These are phyloP conservation scores for Rhodotorula babjevae DNA, from an alignment of 768 basidiomycete genomes.

Conservation along the genomic window DNA sequence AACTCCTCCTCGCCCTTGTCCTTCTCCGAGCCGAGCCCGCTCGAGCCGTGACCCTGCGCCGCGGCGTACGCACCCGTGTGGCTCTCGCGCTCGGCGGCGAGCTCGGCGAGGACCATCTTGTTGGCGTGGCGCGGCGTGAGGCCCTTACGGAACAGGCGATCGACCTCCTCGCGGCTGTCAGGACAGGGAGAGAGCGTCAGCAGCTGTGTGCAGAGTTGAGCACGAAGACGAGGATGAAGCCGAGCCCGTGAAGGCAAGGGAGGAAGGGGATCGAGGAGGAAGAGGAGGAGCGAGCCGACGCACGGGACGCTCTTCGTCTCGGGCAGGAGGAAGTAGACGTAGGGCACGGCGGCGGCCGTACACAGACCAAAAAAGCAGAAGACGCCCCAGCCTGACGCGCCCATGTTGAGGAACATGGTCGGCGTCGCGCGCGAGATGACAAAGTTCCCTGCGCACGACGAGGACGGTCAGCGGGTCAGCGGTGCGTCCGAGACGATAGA, in stretches of 20 bases:
- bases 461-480: no score
- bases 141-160: conserved; percentile 19
- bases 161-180: not conserved
- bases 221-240: no score
- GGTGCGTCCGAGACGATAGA: no score
- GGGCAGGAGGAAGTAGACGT: conserved; percentile 53
- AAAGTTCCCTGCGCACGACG: conserved; percentile 36
- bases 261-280: conserved; percentile 26
- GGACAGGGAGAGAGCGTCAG: no score
- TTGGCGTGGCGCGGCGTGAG: conserved; percentile 22
- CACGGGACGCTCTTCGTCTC: conserved; percentile 50
- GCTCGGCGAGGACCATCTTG: conserved; percentile 22
- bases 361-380: conserved; percentile 45
- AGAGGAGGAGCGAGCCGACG: no score
- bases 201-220: no score
- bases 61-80: no score
- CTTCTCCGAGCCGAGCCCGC: no score
- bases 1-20: no score
- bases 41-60: no score
- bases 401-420: conserved; percentile 43
- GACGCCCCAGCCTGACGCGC: conserved; percentile 34
- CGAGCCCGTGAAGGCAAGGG: no score
- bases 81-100: not conserved
- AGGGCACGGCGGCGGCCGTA: conserved; percentile 47
- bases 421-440: conserved; percentile 46